Conservation (phyloP, 768 basidiomycete genomes). For the Phaeotremella fagi region DNA sequence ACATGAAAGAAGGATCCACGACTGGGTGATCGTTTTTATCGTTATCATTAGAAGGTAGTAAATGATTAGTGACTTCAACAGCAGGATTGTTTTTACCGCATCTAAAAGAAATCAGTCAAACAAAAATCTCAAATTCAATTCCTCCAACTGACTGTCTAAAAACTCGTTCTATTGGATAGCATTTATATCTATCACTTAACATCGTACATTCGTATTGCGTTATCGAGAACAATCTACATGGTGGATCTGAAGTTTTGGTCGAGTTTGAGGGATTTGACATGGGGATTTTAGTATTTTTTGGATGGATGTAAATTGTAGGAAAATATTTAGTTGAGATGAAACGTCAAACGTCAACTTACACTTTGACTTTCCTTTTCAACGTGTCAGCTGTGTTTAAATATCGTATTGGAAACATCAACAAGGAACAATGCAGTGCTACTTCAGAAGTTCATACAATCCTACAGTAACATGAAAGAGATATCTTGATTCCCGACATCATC, state of each 20-base stretch:
- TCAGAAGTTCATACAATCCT: too few relatives aligned
- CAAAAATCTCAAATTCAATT: neutral
- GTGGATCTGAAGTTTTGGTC: neutral
- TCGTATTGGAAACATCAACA: too few relatives aligned
- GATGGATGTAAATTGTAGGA: neutral
- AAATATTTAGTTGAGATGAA: too few relatives aligned
- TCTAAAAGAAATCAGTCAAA: slow-evolving; percentile 15
- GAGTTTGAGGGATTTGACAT: neutral
- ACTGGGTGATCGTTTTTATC: neutral
- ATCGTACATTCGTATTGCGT: slow-evolving; percentile 45
- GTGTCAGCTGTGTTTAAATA: too few relatives aligned
- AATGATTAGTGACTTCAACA: slow-evolving; percentile 38
- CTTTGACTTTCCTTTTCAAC: too few relatives aligned
- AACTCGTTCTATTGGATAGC: slow-evolving; percentile 44
- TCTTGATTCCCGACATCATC: too few relatives aligned
- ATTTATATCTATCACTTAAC: slow-evolving; percentile 30
- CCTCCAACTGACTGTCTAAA: slow-evolving; percentile 39
- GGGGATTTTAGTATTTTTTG: neutral
- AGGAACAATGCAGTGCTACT: too few relatives aligned
- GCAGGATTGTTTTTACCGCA: slow-evolving; percentile 29
- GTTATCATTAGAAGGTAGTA: slow-evolving; percentile 1
- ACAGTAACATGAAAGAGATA: too few relatives aligned
- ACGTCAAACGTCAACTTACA: too few relatives aligned
- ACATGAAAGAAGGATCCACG: slow-evolving; percentile 32
- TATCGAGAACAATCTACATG: slow-evolving; percentile 38